Percentiles rank a stretch among this genome's conserved stretches.
Conservation (phyloP, 495 filamentous ascomycete species). For the Haplographium delicatum region DNA sequence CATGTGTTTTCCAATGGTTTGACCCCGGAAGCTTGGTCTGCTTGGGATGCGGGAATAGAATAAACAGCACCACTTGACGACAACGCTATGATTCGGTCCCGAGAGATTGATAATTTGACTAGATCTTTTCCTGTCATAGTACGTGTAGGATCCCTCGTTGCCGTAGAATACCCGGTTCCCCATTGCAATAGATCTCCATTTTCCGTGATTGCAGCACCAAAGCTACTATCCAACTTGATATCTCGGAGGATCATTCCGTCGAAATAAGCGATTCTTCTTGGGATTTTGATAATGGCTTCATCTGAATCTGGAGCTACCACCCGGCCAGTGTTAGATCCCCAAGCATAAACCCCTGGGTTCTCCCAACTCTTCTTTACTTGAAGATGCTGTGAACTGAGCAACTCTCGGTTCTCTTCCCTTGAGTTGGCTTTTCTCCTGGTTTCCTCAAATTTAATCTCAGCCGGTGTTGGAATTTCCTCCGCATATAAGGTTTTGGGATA, state of each 20-base stretch:
- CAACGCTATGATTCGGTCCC: constrained; percentile 78
- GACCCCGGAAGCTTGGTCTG: constrained; percentile 58
- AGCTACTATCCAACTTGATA: constrained; percentile 74
- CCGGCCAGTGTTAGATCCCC: constrained; percentile 82
- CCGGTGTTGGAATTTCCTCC: constrained; percentile 40
- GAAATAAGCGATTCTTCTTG: constrained; percentile 75
- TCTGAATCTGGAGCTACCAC: constrained; percentile 82
- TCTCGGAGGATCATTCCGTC: constrained; percentile 81
- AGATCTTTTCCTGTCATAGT: constrained; percentile 83
- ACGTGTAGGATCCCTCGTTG: constrained; percentile 44
- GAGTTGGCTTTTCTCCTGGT: constrained; percentile 44
- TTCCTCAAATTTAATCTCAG: constrained; percentile 56
- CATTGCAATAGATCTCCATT: constrained; percentile 89
- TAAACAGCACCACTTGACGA: constrained; percentile 76
- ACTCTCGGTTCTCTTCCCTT: constrained; percentile 64
- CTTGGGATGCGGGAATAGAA: constrained; percentile 71
- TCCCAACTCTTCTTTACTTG: constrained; percentile 87
- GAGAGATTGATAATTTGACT: constrained; percentile 62
- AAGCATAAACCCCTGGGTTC: constrained; percentile 85
- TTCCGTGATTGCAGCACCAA: constrained; percentile 85
- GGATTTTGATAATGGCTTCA: constrained; percentile 70
- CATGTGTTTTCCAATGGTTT: constrained; percentile 63
- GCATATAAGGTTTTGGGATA: constrained; percentile 34
- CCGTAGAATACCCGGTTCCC: constrained; percentile 69
- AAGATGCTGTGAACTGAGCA: constrained; percentile 70